Conservation (phyloP, 176 grass and related monocot genomes). For the Carex cristatella region DNA sequence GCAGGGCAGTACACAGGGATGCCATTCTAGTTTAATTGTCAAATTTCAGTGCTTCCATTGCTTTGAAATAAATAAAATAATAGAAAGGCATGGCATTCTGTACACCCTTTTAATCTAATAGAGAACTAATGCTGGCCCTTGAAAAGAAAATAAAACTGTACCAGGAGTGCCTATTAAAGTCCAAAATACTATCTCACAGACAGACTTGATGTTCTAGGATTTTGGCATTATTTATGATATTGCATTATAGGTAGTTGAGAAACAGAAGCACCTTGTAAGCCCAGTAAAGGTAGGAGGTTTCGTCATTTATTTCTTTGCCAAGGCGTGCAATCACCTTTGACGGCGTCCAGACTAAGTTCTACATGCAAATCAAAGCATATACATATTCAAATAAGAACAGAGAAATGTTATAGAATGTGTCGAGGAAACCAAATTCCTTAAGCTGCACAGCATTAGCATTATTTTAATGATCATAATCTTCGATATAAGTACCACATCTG, state of each 20-base stretch:
- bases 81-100: background rate
- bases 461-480: background rate
- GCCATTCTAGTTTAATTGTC: constrained; percentile 47
- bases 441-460: background rate
- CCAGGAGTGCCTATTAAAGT: background rate
- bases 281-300: constrained; percentile 85
- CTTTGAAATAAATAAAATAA: background rate
- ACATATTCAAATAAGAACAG: constrained; percentile 7
- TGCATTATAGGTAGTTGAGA: background rate
- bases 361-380: constrained; percentile 11
- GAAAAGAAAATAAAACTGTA: background rate
- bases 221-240: background rate
- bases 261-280: constrained; percentile 63
- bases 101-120: background rate
- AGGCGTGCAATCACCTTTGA: constrained; percentile 87
- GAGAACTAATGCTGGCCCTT: background rate
- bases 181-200: background rate
- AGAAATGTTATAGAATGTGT: background rate
- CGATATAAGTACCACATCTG: background rate
- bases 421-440: background rate
- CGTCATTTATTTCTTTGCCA: constrained; percentile 91
- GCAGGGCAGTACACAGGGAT: constrained; percentile 84
- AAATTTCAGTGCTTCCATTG: constrained; percentile 18
- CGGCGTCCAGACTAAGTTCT: constrained; percentile 83
- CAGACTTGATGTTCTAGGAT: background rate